phyloP scores from a whole-genome alignment of 306 rosid genomes.

The Malus sylvestris region DNA sequence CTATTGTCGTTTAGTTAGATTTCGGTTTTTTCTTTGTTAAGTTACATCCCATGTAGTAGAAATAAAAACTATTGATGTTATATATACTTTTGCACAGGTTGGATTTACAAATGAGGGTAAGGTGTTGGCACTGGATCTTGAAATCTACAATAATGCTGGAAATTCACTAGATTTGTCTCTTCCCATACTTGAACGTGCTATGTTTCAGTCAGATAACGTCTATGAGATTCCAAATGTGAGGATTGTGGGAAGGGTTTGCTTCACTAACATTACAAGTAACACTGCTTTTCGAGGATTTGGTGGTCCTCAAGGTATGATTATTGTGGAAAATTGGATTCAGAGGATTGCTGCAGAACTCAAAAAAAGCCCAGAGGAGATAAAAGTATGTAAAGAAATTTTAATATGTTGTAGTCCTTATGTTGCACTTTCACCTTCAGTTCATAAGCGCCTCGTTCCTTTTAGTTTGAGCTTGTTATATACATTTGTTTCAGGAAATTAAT shows the following conservation, averaged over 20 bases:
- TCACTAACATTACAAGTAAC: slow-evolving; percentile 79
- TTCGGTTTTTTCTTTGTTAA: not conserved
- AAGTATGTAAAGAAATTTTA: slow-evolving; percentile 40
- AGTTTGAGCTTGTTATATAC: slow-evolving; percentile 14
- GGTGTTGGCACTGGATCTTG: slow-evolving; percentile 81
- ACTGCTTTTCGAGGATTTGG: slow-evolving; percentile 99
- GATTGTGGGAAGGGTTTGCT: slow-evolving; percentile 71
- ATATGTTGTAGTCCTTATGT: not conserved
- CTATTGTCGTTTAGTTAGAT: not conserved
- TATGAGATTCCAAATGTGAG: slow-evolving; percentile 93
- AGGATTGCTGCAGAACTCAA: slow-evolving; percentile 74
- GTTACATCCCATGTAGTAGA: slow-evolving; percentile 12
- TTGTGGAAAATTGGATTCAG: slow-evolving; percentile 90
- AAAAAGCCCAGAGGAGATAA: slow-evolving; percentile 77
- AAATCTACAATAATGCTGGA: slow-evolving; percentile 85
- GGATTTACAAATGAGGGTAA: slow-evolving; percentile 91
- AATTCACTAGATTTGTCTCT: slow-evolving; percentile 85
- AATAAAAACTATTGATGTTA: slow-evolving; percentile 10
- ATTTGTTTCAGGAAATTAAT: slow-evolving; percentile 60
- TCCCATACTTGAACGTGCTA: slow-evolving; percentile 88
- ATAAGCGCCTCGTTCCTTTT: slow-evolving; percentile 3
- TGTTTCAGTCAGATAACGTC: slow-evolving; percentile 92
- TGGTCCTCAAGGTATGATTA: slow-evolving; percentile 97
- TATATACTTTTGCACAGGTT: slow-evolving; percentile 39
- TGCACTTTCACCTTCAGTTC: slow-evolving; percentile 7